Base-by-base conservation (phyloP, 1,139 yeast species). In the Chernovozyma aurita region DNA sequence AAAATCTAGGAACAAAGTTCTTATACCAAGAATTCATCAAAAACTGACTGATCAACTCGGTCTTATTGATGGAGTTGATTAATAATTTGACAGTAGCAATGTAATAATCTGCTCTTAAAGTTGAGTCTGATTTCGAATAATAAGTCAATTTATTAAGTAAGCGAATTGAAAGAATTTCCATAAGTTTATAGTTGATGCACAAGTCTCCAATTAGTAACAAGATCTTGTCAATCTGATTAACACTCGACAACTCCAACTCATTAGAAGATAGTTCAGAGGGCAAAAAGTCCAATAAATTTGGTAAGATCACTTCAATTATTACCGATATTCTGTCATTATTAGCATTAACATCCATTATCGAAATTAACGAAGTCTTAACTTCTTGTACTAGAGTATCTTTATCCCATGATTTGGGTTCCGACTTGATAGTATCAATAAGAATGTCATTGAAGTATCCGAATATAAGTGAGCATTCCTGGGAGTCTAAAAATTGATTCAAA, bases 361-460 rank as follows among this genome's bases (percentile, higher is more conserved):
- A 58, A n/a, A 72, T 67, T 38, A 87, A 57, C 0, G 87, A 78
- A 13, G 61, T 65, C 25, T 84, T 54, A 20, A 67, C 57, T 37
- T 63, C 68, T 3, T 44, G 48, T 12, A 65, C 45, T 2, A 69
- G 59, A 16, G 57, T 35, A 41, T 68, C 72, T 1, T 47, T 46
- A 29, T 53, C 55, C 61, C 64, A 59, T 11, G 41, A 65, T 35
- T 65, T 62, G 18, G 63, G 67, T 30, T 62, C 65, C 24, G 60
- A 64, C 6, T 63, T 59, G n/a, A 82, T 52, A 7, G 48, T 40
- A 6, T 43, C 43, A 4, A 48, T 40, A 8, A 85, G 61, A 17
- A 80, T 72, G 31, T 80, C 87, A 24, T 79, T 78, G 30, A 88
- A 64, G 47, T 83, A 79, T 41, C 79, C 86, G 24, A 84, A 74